Evolutionary conservation across 2,329 filamentous ascomycete genomes (phyloP), one percentile per base, ranked within the genome.

Genomic region (Aciculosporium take): DNA sequence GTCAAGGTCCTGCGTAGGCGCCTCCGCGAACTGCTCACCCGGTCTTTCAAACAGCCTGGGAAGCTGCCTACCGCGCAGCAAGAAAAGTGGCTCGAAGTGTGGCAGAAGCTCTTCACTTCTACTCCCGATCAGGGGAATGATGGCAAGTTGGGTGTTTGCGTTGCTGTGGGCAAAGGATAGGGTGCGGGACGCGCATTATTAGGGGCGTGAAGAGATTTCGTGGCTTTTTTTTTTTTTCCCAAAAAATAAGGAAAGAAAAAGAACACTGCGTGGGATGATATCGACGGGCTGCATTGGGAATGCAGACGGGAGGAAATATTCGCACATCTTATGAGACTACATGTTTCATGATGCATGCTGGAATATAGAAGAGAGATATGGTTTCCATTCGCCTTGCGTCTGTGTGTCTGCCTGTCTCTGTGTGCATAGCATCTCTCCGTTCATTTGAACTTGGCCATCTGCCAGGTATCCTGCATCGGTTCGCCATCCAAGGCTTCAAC

Each of bases 1-100:
- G 65, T 98, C 54, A 95, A 95, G 62, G 76, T 79, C 5, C 65
- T 96, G 40, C 75, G 86, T 17, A 66, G 69, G 2, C 73, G 82
- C 21, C 66, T 94, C 15, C 77, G 81, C 48, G 86, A 94, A 49
- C 74, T 93, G 31, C 67, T 94, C 36, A 76, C 75, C 1, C 70
- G 73, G 24, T 72, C 75, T 18, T 87, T 93, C 64, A 81, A 76
- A 59, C 72, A 67, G 48, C 77, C 77, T 0, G 76, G 76, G 9
- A 78, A 74, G 49, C 55, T 75, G 23, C 69, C 70, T 7, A 77
- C 80, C 0, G 65, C 72, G 20, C 78, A 82, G 53, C 80, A 86
- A 51, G 73, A 79, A 57, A 75, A 76, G 51, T 86, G 82, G 81
- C 64, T 87, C 39, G 79, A 81, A 40, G 66, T 83, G 21, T 87